Evolutionary conservation across 2,329 filamentous ascomycete genomes (phyloP), one percentile per base, ranked within the genome.

Genomic region (Saccharata proteae): DNA sequence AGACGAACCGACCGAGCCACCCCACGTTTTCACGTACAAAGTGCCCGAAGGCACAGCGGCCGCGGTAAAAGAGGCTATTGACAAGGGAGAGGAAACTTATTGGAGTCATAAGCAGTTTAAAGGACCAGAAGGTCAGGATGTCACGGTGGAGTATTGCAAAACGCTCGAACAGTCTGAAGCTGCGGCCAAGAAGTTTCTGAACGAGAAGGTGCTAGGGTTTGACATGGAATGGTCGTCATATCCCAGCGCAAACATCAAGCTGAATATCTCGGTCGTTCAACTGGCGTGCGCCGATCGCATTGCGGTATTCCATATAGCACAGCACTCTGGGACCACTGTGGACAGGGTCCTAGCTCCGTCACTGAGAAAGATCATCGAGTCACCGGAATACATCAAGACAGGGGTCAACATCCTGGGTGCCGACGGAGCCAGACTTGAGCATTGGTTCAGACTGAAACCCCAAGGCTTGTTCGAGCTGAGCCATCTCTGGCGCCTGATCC

Each of bases 181-280:
- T 5, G 67, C 80, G 6, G 61, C 71, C 12, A 54, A 69, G 35
- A 65, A 78, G 35, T 93, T 94, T 43, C 48, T 75, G 22, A 42
- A 67, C 16, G 74, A 90, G 45, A 63, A 71, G 22, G 56, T 92
- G 2, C 51, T 94, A n/a, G 86, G 86, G 0, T 84, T 94, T 38
- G 86, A 94, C 46, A 67, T 94, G 39, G 88, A 94, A 58, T 94
- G 88, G 86, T 65, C 73, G 31, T 43, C 41, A 21, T 38, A 67
- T 5, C 64, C 72, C 0, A 58, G 48, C 5, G 62, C 51, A 13
- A 44, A 40, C 6, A 57, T 75, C 4, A 77, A 80, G 40, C 62
- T 68, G 30, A 83, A 85, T 38, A 71, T 92, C 5, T 86, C 81
- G 0, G 56, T 94, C 21, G 77, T 94, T 25, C 88, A 94, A 53